These are phyloP conservation scores for Helicocarpus griseus DNA, from an alignment of 2,329 filamentous ascomycete genomes.

Conservation along the genomic window DNA sequence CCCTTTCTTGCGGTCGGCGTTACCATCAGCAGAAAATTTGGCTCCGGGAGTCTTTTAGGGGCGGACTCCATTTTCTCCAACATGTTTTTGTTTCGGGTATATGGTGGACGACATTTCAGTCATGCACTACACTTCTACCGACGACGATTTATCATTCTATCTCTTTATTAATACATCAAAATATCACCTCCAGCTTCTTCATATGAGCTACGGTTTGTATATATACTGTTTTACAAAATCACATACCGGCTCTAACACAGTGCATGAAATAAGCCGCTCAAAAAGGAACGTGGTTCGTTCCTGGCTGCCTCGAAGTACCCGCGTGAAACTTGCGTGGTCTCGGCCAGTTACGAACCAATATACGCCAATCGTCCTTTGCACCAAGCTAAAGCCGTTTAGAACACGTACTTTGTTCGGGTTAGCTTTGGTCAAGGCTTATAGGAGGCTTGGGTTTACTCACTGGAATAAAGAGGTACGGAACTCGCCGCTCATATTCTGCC, in stretches of 20 bases:
- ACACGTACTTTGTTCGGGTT: not conserved
- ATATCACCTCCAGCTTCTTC: not conserved
- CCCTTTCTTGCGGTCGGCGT: no score
- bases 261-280: not conserved
- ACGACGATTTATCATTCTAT: not conserved
- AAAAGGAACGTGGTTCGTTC: not conserved
- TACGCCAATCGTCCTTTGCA: not conserved
- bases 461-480: slow-evolving; percentile 78
- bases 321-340: not conserved
- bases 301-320: not conserved
- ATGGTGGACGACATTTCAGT: not conserved
- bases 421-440: not conserved
- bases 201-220: not conserved
- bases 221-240: not conserved
- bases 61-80: no score
- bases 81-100: not conserved
- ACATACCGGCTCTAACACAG: not conserved
- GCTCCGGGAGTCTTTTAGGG: no score
- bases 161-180: not conserved
- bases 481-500: slow-evolving; percentile 67
- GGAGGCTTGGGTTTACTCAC: slow-evolving; percentile 26
- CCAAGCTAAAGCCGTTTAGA: not conserved
- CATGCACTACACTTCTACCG: not conserved
- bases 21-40: no score
- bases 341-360: not conserved